Evolutionary conservation across 139 green algal species (phyloP), one percentile per base, ranked within the genome.

Genomic region (Choricystis sp.): DNA sequence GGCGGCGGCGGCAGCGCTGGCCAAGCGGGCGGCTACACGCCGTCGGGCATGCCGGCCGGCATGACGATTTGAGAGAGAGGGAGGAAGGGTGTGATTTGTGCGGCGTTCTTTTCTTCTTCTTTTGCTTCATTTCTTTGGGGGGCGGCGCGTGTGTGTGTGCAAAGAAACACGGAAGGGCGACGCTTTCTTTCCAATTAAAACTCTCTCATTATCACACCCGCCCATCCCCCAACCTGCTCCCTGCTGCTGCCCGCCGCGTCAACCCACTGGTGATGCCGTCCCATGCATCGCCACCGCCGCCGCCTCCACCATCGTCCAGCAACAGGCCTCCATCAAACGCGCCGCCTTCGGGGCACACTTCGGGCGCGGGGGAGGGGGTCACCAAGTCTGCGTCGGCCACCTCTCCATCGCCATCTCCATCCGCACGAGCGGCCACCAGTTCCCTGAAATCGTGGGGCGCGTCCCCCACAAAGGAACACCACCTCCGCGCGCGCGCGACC

Each of bases 21-120:
- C 30, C 1, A 76, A 75, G 29, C 70, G 61, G 63, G 77, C 49
- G 80, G 83, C 49, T 81, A 82, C 61, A 67, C 57, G 26, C 29
- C 73, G 21, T 63, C 25, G 2, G 85, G 87, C 73, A 89, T 94
- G 85, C 87, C 87, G 30, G 24, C 78, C 1, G 85, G 85, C 70
- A 75, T 94, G 72, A 89, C 85, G 48, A 82, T 94, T 68, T 94
- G 82, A 80, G 61, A 16, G 40, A 16, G 9, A 16, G 40, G 40
- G 40, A 52, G 40, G 40, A 52, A n/a, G 40, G 9, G 40, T 29
- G 25, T 49, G 52, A 52, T 9, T 52, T 9, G 40, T 52, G 40
- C 9, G 40, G 40, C 9, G 9, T 9, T 9, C 40, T 52, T 52
- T 52, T 52, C 16, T 52, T 52, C 40, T 52, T 52, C 16, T 16